Evolutionary conservation across 352 stramenopile genomes (phyloP).

Genomic region (Globisporangium sylvaticum): DNA sequence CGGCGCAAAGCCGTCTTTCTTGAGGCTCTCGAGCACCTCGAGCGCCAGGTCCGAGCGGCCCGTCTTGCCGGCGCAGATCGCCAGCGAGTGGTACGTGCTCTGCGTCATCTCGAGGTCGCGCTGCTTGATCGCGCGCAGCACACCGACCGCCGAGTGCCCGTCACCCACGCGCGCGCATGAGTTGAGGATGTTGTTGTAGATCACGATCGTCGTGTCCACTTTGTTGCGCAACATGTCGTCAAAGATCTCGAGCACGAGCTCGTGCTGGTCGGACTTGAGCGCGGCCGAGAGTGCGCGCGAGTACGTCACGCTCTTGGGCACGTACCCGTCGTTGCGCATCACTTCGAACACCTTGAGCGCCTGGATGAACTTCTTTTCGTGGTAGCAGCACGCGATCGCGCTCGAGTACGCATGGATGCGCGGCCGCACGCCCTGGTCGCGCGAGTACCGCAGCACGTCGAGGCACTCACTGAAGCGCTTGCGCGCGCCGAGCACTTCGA

Average conservation of each 20-base stretch:
- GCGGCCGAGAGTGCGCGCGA: slow-evolving; percentile 77
- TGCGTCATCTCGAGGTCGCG: slow-evolving; percentile 61
- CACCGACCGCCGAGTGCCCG: slow-evolving; percentile 60
- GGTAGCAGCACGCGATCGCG: slow-evolving; percentile 78
- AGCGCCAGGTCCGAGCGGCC: slow-evolving; percentile 66
- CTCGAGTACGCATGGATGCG: slow-evolving; percentile 82
- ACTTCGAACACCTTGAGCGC: slow-evolving; percentile 85
- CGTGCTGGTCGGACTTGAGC: slow-evolving; percentile 72
- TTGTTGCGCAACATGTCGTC: slow-evolving; percentile 81
- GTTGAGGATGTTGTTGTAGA: slow-evolving; percentile 87
- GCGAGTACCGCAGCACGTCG: slow-evolving; percentile 57
- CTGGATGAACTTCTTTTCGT: slow-evolving; percentile 55
- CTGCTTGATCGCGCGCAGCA: slow-evolving; percentile 64
- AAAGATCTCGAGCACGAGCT: slow-evolving; percentile 87
- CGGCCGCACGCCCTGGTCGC: slow-evolving; percentile 62
- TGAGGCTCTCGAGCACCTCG: slow-evolving; percentile 52
- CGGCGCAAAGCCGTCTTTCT: slow-evolving; percentile 45
- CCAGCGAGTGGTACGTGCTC: slow-evolving; percentile 75
- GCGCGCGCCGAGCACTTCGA: slow-evolving; percentile 53
- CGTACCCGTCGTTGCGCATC: slow-evolving; percentile 82
- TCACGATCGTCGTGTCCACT: slow-evolving; percentile 67
- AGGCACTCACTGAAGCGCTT: slow-evolving; percentile 49
- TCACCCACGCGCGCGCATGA: slow-evolving; percentile 72
- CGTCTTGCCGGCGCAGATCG: slow-evolving; percentile 75
- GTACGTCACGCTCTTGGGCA: slow-evolving; percentile 78